Conservation (phyloP, 371 early-diverging fungal genomes). For the Mucor indicus region DNA sequence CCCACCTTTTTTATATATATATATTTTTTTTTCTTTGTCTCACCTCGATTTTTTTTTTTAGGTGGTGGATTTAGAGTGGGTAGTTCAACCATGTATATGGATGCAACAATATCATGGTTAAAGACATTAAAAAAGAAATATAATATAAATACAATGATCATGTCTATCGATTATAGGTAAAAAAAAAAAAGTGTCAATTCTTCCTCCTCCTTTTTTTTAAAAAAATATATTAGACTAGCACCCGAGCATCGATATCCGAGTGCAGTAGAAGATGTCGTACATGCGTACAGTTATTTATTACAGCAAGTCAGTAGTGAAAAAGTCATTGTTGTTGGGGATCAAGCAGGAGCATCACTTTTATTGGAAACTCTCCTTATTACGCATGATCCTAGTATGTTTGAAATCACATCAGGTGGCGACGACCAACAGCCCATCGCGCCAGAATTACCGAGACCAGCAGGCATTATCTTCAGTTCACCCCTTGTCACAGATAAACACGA, state of each 20-base stretch:
- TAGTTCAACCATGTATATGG: slow-evolving; percentile 50
- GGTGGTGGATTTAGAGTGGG: slow-evolving; percentile 52
- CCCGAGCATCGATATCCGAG: slow-evolving; percentile 48
- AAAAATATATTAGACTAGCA: slow-evolving; percentile 26
- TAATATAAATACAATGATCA: slow-evolving; percentile 36
- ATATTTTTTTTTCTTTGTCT: not conserved
- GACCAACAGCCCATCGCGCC: slow-evolving; percentile 11
- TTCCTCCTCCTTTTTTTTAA: not conserved
- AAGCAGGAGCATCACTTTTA: slow-evolving; percentile 39
- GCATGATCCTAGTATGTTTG: slow-evolving; percentile 48
- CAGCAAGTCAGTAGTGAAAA: slow-evolving; percentile 25
- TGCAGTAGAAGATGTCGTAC: slow-evolving; percentile 45
- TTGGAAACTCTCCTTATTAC: slow-evolving; percentile 49
- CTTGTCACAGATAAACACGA: slow-evolving; percentile 44
- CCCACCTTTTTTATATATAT: not conserved
- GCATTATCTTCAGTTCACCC: slow-evolving; percentile 38
- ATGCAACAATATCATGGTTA: slow-evolving; percentile 40
- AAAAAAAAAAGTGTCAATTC: not conserved
- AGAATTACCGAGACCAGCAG: slow-evolving; percentile 47
- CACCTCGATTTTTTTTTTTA: slow-evolving; percentile 4
- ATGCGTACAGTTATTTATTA: slow-evolving; percentile 40
- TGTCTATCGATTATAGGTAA: slow-evolving; percentile 42
- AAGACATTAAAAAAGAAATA: slow-evolving; percentile 36
- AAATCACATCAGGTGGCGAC: slow-evolving; percentile 34
- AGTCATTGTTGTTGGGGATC: slow-evolving; percentile 38